These are phyloP conservation scores for Salvia miltiorrhiza DNA, from an alignment of 257 asterid genomes.

Conservation along the genomic window DNA sequence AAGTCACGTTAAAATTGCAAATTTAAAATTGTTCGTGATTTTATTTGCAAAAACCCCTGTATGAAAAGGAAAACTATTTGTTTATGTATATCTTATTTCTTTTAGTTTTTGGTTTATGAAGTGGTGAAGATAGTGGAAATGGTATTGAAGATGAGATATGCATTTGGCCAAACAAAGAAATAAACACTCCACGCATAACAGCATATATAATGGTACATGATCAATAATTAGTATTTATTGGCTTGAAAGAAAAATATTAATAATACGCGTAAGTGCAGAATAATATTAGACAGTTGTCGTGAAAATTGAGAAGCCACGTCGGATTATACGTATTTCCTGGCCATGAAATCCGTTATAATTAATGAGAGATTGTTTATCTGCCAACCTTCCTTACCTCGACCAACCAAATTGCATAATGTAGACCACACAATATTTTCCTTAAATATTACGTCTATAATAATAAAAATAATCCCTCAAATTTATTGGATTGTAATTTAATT, in stretches of 20 bases:
- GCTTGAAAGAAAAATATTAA: slow-evolving; percentile 26
- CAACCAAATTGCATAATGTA: background rate
- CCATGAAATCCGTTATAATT: slow-evolving; percentile 15
- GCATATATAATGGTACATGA: background rate
- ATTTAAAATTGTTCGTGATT: no score
- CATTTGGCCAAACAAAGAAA: slow-evolving; percentile 8
- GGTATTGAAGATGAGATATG: background rate
- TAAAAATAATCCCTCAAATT: no score
- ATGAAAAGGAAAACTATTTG: no score
- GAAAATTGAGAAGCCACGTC: slow-evolving; percentile 24
- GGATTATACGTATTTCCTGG: slow-evolving; percentile 9
- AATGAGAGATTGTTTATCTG: slow-evolving; percentile 13
- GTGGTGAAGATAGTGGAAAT: background rate
- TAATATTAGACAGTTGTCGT: slow-evolving; percentile 19
- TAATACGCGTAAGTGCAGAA: background rate
- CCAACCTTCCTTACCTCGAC: slow-evolving; percentile 16
- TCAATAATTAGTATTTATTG: background rate
- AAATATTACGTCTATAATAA: background rate
- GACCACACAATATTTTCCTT: background rate
- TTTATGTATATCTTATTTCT: no score
- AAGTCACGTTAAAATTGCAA: no score
- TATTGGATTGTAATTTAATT: no score
- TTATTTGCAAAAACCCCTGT: no score
- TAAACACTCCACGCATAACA: slow-evolving; percentile 30
- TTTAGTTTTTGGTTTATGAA: no score